phyloP scores from a whole-genome alignment of 2,329 filamentous ascomycete species.

The Dryadomyces quercivorus region DNA sequence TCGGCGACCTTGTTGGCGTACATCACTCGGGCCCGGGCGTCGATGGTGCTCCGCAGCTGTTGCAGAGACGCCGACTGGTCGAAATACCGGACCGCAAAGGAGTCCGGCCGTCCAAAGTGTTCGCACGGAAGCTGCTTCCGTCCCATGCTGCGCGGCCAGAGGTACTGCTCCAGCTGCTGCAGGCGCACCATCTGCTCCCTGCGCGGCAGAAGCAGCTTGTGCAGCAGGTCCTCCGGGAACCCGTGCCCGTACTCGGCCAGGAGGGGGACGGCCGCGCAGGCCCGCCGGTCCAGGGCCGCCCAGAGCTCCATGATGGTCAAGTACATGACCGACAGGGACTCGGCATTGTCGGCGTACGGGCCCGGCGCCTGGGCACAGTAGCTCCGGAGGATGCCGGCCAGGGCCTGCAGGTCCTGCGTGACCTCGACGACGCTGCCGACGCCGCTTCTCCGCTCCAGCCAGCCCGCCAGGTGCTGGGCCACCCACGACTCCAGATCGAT shows the following conservation, averaged over 20 bases:
- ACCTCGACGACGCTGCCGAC: no score
- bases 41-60: neutral
- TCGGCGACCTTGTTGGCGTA: neutral
- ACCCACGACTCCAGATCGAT: neutral
- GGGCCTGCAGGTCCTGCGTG: no score
- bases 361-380: neutral
- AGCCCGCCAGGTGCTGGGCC: neutral
- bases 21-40: neutral
- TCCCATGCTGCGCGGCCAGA: neutral
- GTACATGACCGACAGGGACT: neutral
- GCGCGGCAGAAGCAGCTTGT: neutral
- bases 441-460: neutral
- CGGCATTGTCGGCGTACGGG: neutral
- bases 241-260: neutral
- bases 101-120: neutral
- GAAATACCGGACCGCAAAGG: neutral
- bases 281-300: neutral
- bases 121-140: no score
- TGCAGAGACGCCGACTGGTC: neutral
- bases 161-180: neutral
- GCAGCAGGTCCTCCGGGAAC: neutral
- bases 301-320: neutral
- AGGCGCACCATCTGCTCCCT: neutral
- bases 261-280: neutral
- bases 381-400: neutral